Conservation (phyloP, 441 rosid species). For the Gossypium trilobum region DNA sequence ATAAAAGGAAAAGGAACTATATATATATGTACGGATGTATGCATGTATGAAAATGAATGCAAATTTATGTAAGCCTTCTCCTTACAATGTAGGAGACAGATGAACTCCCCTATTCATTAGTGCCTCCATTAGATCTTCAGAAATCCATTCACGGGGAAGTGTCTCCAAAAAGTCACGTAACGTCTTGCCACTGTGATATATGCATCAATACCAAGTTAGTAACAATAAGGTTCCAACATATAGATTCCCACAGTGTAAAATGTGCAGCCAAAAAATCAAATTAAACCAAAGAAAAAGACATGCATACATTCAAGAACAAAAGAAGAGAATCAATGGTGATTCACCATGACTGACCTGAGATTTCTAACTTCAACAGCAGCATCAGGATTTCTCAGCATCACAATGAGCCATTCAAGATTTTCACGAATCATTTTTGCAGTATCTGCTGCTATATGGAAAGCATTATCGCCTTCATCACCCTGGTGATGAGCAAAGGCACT, state of each 20-base stretch:
- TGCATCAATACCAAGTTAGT: constrained; percentile 12
- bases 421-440: constrained; percentile 96
- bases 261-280: background rate
- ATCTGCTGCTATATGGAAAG: constrained; percentile 98
- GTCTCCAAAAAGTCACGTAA: constrained; percentile 87
- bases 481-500: constrained; percentile 27
- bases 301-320: background rate
- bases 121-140: constrained; percentile 96
- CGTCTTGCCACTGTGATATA: constrained; percentile 69
- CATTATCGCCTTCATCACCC: constrained; percentile 98
- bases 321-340: background rate
- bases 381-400: constrained; percentile 77
- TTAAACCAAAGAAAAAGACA: background rate
- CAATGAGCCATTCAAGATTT: constrained; percentile 90
- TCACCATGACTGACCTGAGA: constrained; percentile 58
- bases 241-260: background rate
- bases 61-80: constrained; percentile 12
- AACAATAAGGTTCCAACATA: constrained; percentile 9
- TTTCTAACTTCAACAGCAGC: constrained; percentile 85
- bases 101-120: constrained; percentile 65
- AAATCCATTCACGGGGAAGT: constrained; percentile 97
- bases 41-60: background rate
- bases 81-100: constrained; percentile 89
- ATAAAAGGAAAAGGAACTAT: background rate
- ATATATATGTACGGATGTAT: background rate